Evolutionary conservation across 2,329 filamentous ascomycete species (phyloP).

Genomic region (Neocucurbitaria cava): DNA sequence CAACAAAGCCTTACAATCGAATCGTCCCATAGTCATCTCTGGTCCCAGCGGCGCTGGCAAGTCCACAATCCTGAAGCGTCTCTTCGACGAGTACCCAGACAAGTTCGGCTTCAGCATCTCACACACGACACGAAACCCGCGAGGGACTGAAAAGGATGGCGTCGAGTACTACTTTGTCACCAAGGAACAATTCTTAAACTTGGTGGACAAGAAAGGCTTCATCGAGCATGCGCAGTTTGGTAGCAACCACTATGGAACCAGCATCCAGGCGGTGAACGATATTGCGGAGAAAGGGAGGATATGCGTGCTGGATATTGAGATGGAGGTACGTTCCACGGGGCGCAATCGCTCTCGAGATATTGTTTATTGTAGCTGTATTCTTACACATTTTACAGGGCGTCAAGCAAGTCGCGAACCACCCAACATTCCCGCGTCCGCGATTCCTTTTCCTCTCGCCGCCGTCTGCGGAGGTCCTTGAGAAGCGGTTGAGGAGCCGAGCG

Average conservation of each 20-base stretch:
- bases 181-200: slow-evolving; percentile 55
- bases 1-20: slow-evolving; percentile 24
- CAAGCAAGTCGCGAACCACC: slow-evolving; percentile 84
- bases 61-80: slow-evolving; percentile 76
- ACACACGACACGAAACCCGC: slow-evolving; percentile 82
- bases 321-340: slow-evolving; percentile 71
- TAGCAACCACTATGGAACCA: slow-evolving; percentile 86
- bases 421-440: slow-evolving; percentile 69
- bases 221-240: slow-evolving; percentile 89
- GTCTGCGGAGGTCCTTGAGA: slow-evolving; percentile 74
- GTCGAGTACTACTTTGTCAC: slow-evolving; percentile 78
- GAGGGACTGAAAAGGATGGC: slow-evolving; percentile 76
- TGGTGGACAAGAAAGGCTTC: slow-evolving; percentile 70
- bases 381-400: slow-evolving; percentile 66
- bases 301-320: slow-evolving; percentile 93
- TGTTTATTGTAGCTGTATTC: neutral
- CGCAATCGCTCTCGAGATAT: neutral
- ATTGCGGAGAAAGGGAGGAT: slow-evolving; percentile 74
- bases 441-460: slow-evolving; percentile 89
- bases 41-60: slow-evolving; percentile 83
- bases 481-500: slow-evolving; percentile 54
- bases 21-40: slow-evolving; percentile 73
- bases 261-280: slow-evolving; percentile 77
- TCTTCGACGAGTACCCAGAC: slow-evolving; percentile 70
- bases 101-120: slow-evolving; percentile 68